phyloP scores from a whole-genome alignment of 2,329 filamentous ascomycete genomes.

The Aspergillus sp. region DNA sequence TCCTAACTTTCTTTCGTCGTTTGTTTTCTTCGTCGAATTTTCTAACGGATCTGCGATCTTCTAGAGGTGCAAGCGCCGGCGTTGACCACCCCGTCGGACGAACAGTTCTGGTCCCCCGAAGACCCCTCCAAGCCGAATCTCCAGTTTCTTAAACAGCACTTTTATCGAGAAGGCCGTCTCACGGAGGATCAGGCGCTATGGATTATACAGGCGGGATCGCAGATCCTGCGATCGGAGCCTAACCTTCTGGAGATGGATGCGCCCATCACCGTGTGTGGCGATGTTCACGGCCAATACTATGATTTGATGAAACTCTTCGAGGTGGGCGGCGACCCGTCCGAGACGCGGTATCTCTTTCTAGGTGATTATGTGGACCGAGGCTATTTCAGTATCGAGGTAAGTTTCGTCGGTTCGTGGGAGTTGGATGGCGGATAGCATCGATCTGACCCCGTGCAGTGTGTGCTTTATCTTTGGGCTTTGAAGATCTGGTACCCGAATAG shows the following conservation, averaged over 20 bases:
- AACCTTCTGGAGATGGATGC: constrained; percentile 99
- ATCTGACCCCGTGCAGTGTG: constrained; percentile 59
- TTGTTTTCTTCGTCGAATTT: background rate
- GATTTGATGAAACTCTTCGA: constrained; percentile 99
- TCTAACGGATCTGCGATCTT: constrained; percentile 17
- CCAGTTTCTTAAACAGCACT: constrained; percentile 93
- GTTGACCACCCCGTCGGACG: constrained; percentile 85
- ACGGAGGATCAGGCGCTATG: constrained; percentile 97
- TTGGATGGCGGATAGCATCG: background rate
- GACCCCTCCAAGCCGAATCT: constrained; percentile 88
- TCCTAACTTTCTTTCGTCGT: background rate
- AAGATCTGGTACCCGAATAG: constrained; percentile 99
- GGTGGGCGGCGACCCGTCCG: constrained; percentile 92
- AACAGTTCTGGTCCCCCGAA: constrained; percentile 88
- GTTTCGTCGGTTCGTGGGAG: constrained; percentile 18
- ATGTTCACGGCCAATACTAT: constrained; percentile 98
- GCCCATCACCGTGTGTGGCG: constrained; percentile 96
- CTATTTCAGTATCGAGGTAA: constrained; percentile 94
- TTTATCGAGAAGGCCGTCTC: constrained; percentile 94
- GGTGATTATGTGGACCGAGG: constrained; percentile 98
- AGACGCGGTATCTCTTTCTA: constrained; percentile 94
- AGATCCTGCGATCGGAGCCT: constrained; percentile 84
- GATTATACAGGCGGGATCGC: constrained; percentile 86
- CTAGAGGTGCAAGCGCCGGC: constrained; percentile 96
- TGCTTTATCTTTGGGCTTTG: constrained; percentile 93